Evolutionary conservation across 805 yeast species (phyloP), one percentile per base, ranked within the genome.

Genomic region (Yamadazyma nakazawae): DNA sequence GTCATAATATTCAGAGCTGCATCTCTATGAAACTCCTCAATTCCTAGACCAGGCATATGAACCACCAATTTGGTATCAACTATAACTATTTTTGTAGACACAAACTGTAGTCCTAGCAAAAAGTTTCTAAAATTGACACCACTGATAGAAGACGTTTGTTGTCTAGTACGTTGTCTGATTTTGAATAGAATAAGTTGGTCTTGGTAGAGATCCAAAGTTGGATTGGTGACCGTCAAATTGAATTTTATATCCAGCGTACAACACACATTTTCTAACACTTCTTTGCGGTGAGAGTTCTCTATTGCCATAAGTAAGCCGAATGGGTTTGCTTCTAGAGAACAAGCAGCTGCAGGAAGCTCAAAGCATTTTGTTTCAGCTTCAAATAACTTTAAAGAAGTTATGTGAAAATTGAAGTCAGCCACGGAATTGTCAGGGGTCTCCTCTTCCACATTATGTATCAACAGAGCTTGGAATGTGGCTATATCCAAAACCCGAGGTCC

Each of bases 341-440:
- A 53, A 0, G 74, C 58, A 12, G 63, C 61, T 3, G 75, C 62
- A 0, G 75, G 75, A 7, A 71, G 40, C 32, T 66, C 73, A 32
- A 72, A 46, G 46, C 69, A 62, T 35, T 55, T 57, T 39, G 62
- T 57, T 13, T 54, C 66, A 10, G 57, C 49, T 38, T 72, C 70
- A 38, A 44, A 57, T 5, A 70, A 13, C 40, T 54, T 62, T 11
- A 58, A 57, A 1, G 67, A 55, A 0, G 74, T 63, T 24, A 67
- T 37, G 47, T 64, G 63, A 14, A 64, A 39, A 26, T 44, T 54
- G 13, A 52, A 47, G n/a, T 43, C 49, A 4, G 51, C 52, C 6
- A 45, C 40, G 2, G 54, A 36, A 5, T 31, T 25, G 10, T 40
- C 21, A 13, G 26, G 40, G 13, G 14, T 10, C 10, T 24, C 26